These are phyloP conservation scores for Sambucus nigra DNA, from an alignment of 129 eudicot genomes.

Conservation along the genomic window DNA sequence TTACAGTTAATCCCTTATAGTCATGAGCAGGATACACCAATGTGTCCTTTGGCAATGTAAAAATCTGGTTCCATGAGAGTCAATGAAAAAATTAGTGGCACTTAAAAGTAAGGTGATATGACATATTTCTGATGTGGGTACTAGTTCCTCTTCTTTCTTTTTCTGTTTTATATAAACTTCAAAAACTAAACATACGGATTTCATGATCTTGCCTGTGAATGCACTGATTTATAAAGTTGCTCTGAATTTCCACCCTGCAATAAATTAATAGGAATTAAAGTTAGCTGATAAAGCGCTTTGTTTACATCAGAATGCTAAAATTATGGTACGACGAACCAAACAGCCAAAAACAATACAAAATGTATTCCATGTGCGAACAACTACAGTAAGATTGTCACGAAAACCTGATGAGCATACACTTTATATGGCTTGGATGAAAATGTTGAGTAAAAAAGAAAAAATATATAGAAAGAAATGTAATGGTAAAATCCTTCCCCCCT, in stretches of 20 bases:
- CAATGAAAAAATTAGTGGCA: conserved; percentile 8
- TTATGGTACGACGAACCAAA: no score
- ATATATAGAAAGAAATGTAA: no score
- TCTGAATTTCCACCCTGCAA: conserved; percentile 92
- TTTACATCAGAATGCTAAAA: no score
- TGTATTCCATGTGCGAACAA: no score
- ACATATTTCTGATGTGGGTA: neutral
- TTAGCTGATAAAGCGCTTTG: neutral
- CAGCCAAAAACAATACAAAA: no score
- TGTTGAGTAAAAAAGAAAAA: no score
- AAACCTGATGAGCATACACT: no score
- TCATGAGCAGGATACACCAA: conserved; percentile 93
- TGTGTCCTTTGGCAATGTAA: conserved; percentile 82
- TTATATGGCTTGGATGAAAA: no score
- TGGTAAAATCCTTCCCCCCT: conserved; percentile 1
- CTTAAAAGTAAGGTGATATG: neutral
- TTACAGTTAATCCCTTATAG: conserved; percentile 89
- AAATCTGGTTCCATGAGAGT: conserved; percentile 43
- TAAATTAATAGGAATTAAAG: neutral
- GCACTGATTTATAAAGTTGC: conserved; percentile 79
- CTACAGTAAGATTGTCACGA: no score
- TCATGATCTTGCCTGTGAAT: conserved; percentile 67
- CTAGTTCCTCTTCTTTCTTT: neutral
- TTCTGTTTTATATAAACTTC: neutral
- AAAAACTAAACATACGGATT: neutral